phyloP scores from a whole-genome alignment of 2,329 filamentous ascomycete species.

The Ilyonectria mors-panacis region DNA sequence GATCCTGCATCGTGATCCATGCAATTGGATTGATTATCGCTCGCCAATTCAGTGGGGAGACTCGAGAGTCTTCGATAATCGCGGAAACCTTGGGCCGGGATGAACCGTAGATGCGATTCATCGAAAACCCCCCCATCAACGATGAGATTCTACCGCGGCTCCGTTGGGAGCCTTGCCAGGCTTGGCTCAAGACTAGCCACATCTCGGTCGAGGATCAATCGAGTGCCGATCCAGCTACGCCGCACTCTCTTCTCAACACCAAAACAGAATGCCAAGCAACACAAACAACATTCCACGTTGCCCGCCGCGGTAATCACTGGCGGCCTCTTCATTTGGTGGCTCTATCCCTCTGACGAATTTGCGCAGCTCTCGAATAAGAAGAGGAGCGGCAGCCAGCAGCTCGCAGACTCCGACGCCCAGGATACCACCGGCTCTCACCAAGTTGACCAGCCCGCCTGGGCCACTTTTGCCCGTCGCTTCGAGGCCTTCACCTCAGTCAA shows the following conservation, averaged over 20 bases:
- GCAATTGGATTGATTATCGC: constrained; percentile 11
- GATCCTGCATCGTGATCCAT: constrained; percentile 5
- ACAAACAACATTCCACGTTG: constrained; percentile 45
- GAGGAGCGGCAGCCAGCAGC: constrained; percentile 23
- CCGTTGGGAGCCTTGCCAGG: constrained; percentile 41
- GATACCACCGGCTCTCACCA: constrained; percentile 36
- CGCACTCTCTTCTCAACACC: constrained; percentile 38
- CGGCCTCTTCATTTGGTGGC: constrained; percentile 59
- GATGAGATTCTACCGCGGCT: constrained; percentile 45
- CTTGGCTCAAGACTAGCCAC: constrained; percentile 36
- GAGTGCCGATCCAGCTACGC: constrained; percentile 27
- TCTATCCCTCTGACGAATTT: constrained; percentile 62
- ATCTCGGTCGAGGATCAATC: constrained; percentile 35
- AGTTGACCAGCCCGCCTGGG: constrained; percentile 61
- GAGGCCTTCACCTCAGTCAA: constrained; percentile 68
- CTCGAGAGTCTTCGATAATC: background rate
- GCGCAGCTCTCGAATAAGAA: constrained; percentile 51
- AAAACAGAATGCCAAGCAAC: constrained; percentile 37
- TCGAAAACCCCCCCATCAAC: constrained; percentile 6
- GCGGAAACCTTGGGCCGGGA: constrained; percentile 9
- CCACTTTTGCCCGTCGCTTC: constrained; percentile 62
- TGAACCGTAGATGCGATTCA: constrained; percentile 19
- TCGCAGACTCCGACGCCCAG: constrained; percentile 36
- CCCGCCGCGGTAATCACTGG: constrained; percentile 53
- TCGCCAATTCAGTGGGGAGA: constrained; percentile 1